phyloP scores from a whole-genome alignment of 192 early-diverging fungal genomes.

The Umbelopsis ramanniana region DNA sequence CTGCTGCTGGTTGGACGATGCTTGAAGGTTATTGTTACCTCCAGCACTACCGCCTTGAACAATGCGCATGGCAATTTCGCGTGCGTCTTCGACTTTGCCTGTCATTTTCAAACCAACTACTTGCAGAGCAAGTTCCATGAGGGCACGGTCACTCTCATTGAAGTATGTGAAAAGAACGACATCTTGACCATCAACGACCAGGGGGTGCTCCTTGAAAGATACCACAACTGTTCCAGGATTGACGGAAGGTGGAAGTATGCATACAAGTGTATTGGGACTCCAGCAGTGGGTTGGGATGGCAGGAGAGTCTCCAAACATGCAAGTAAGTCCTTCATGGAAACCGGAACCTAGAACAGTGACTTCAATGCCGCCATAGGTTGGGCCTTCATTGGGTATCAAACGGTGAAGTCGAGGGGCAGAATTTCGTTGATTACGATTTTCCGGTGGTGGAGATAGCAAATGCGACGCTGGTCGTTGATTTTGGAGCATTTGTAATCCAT shows the following conservation, averaged over 20 bases:
- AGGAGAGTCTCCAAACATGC: conserved; percentile 74
- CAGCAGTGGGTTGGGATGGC: conserved; percentile 78
- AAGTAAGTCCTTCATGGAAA: conserved; percentile 72
- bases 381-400: conserved; percentile 83
- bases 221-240: conserved; percentile 72
- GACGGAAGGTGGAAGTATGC: conserved; percentile 78
- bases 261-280: conserved; percentile 80
- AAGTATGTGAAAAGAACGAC: conserved; percentile 44
- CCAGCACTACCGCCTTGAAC: conserved; percentile 43
- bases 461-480: conserved; percentile 6
- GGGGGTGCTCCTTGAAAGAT: conserved; percentile 50
- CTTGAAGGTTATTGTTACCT: conserved; percentile 21
- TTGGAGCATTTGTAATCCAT: conserved; percentile 21
- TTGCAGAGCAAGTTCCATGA: conserved; percentile 89
- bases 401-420: conserved; percentile 58
- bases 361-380: conserved; percentile 82
- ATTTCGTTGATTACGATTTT: neutral
- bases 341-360: conserved; percentile 84
- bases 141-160: conserved; percentile 76
- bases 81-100: conserved; percentile 74
- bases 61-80: conserved; percentile 73
- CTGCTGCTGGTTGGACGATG: conserved; percentile 32
- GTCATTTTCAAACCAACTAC: conserved; percentile 84
- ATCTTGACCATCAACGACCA: conserved; percentile 32
- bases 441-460: conserved; percentile 7